Evolutionary conservation across 2,329 filamentous ascomycete species (phyloP), one percentile per base, ranked within the genome.

Genomic region (Xylaria sp.): DNA sequence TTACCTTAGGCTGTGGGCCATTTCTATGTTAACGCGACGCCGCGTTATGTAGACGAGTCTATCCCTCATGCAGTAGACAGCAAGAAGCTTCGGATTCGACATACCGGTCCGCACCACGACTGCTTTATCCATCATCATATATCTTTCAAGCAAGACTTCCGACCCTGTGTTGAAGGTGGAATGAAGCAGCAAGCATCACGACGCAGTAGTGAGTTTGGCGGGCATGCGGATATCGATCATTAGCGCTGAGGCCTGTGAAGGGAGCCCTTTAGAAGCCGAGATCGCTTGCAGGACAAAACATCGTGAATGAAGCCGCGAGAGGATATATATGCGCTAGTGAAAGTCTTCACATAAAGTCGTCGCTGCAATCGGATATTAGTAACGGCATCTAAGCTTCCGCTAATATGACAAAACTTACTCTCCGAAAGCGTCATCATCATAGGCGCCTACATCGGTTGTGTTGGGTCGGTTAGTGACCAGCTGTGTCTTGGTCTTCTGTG

Each of bases 401-500:
- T 52, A 31, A 34, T 4, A 48, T 12, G 23, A 46, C 39, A 59
- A 50, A 15, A 90, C 94, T 86, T 86, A 93, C 89, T 97, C 95
- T 83, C 93, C 95, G 78, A 93, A 93, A 69, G 80, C 85, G 50
- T 93, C 92, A 64, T 94, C 92, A 37, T 93, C 92, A 78, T 98
- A 97, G 57, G 89, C 85, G 66, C 87, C 88, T n/a, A 89, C 90
- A 81, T 98, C 95, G 18, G 90, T 86, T 59, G 83, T 82, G 72
- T 86, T 86, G 75, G 86, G 82, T 78, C 91, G 84, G 78, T 82
- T 84, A 68, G 92, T 90, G 65, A 92, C 92, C 59, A 98, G 85
- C 7, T 89, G 91, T 20, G 92, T 89, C 90, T 99, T 99, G 48
- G 92, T 97, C 90, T 98, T 98, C 71, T 93, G 92, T 4, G 94